Percentiles rank a stretch among this genome's conserved stretches.
Evolutionary conservation across 306 rosid species (phyloP).

Genomic region (Vachellia pachyceras): DNA sequence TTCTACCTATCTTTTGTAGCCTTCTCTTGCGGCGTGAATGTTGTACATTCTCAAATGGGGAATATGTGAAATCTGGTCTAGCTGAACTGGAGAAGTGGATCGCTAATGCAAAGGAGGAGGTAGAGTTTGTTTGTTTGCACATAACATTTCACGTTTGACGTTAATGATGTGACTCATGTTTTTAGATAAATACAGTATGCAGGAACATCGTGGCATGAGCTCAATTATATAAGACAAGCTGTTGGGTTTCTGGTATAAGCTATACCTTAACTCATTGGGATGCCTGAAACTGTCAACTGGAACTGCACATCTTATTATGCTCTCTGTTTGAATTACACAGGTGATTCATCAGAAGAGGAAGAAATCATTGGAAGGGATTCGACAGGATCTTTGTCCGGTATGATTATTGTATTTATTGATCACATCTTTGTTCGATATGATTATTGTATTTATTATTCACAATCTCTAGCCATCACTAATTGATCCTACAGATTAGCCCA

Average conservation of each 20-base stretch:
- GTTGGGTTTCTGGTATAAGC: constrained; percentile 93
- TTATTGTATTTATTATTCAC: constrained; percentile 22
- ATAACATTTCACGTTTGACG: constrained; percentile 8
- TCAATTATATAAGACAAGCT: constrained; percentile 93
- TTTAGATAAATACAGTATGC: constrained; percentile 69
- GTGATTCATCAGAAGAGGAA: constrained; percentile 97
- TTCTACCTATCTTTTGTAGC: constrained; percentile 47
- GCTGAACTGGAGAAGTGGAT: constrained; percentile 98
- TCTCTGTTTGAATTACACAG: constrained; percentile 53
- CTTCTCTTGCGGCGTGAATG: constrained; percentile 95
- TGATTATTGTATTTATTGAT: constrained; percentile 35
- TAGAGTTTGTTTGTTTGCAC: constrained; percentile 35
- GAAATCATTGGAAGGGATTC: constrained; percentile 87
- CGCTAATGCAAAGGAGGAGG: constrained; percentile 82
- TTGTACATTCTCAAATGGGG: constrained; percentile 98
- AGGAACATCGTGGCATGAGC: constrained; percentile 98
- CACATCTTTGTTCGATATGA: constrained; percentile 88
- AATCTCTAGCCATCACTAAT: not conserved
- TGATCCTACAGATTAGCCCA: constrained; percentile 6
- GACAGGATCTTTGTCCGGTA: constrained; percentile 98
- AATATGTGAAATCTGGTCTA: constrained; percentile 93
- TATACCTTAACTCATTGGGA: constrained; percentile 24
- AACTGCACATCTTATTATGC: constrained; percentile 29
- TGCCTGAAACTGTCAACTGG: constrained; percentile 1
- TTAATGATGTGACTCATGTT: constrained; percentile 34